A percentile compares a stretch with the other conserved stretches of the same genome.
phyloP scores from a whole-genome alignment of 2,329 filamentous ascomycete genomes.

The Harringtonia aguacate region DNA sequence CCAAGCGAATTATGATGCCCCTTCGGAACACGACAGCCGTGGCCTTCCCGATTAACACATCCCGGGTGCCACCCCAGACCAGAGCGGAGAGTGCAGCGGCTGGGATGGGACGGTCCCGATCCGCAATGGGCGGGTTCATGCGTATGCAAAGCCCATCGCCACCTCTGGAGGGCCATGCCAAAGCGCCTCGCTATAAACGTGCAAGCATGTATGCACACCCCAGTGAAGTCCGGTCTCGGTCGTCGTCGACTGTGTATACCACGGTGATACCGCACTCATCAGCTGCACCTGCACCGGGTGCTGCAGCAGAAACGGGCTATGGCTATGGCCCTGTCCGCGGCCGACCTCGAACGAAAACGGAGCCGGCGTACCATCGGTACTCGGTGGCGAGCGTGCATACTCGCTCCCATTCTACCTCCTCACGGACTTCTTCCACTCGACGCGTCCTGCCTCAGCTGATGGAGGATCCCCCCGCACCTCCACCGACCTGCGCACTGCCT shows the following conservation, averaged over 20 bases:
- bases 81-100: too few species aligned
- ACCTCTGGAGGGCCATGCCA: not conserved
- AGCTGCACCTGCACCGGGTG: too few species aligned
- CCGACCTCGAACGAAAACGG: slow-evolving; percentile 2
- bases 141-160: not conserved
- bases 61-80: too few species aligned
- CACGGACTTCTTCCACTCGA: slow-evolving; percentile 19
- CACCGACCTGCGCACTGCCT: slow-evolving; percentile 43
- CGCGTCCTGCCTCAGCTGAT: slow-evolving; percentile 41
- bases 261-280: too few species aligned
- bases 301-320: not conserved
- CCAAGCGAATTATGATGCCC: not conserved
- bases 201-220: slow-evolving; percentile 15
- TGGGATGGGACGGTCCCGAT: not conserved
- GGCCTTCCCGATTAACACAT: too few species aligned
- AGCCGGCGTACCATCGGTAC: slow-evolving; percentile 2
- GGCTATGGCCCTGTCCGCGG: not conserved
- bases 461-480: slow-evolving; percentile 40
- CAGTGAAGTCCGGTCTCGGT: not conserved
- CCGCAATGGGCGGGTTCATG: not conserved
- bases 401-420: slow-evolving; percentile 9
- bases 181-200: slow-evolving; percentile 11
- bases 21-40: too few species aligned
- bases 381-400: slow-evolving; percentile 13
- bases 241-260: not conserved